Percentiles rank a stretch among this genome's conserved stretches.
These are phyloP conservation scores for Cryptosporidium andersoni DNA, from an alignment of 169 alveolate species.

Conservation along the genomic window DNA sequence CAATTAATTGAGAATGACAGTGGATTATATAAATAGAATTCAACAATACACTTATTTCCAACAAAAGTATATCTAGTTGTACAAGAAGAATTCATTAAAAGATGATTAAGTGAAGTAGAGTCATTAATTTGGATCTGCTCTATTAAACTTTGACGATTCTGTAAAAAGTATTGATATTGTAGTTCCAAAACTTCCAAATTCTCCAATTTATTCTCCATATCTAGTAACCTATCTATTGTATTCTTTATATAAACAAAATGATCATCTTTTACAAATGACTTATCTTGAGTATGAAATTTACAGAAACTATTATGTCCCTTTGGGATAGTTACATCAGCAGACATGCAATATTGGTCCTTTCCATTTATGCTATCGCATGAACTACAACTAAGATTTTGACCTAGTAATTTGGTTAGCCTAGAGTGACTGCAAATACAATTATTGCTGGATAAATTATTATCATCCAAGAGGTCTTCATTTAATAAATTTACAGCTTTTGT, in stretches of 20 bases:
- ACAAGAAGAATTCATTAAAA: background rate
- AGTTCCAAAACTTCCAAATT: constrained; percentile 34
- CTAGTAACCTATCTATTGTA: constrained; percentile 4
- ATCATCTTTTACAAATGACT: background rate
- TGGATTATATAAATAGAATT: constrained; percentile 39
- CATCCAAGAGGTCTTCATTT: constrained; percentile 13
- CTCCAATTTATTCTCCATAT: constrained; percentile 9
- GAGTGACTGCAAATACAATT: constrained; percentile 6
- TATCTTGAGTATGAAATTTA: background rate
- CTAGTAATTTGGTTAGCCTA: constrained; percentile 8
- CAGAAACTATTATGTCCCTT: background rate
- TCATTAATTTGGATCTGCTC: background rate
- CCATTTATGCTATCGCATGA: background rate
- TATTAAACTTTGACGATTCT: background rate
- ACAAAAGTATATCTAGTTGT: constrained; percentile 32
- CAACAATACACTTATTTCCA: constrained; percentile 40
- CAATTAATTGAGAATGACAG: constrained; percentile 55
- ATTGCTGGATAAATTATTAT: background rate
- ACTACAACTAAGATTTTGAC: constrained; percentile 40
- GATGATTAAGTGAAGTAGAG: background rate
- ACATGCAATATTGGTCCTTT: background rate
- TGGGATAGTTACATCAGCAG: background rate
- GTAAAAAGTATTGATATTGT: constrained; percentile 24
- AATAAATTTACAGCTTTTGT: no score
- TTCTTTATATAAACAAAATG: constrained; percentile 17